Base-by-base conservation (phyloP, 1,284 basidiomycete genomes). In the Sanguinoderma infundibulare region DNA sequence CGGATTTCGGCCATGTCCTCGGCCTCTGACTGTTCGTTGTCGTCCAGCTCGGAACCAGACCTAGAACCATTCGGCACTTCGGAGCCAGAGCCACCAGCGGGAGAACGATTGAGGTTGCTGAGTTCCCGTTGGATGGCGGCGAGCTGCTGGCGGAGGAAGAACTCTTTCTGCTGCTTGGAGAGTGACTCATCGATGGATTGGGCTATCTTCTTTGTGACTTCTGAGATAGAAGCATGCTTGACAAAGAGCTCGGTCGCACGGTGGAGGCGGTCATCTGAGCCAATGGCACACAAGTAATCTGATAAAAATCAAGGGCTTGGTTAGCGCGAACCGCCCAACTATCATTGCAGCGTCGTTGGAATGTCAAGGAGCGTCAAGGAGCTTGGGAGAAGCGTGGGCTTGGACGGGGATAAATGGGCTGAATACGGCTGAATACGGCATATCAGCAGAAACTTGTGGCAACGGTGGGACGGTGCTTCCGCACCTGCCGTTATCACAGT, bases 121-220 rank as follows among this genome's bases (percentile, higher is more conserved):
- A 96, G 83, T 75, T 97, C 95, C 55, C 92, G 89, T 69, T 95
- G 92, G 67, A 96, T 96, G 10, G 92, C 94, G 32, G 92, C 89
- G 50, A 95, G 86, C 72, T 96, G 95, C 72, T 96, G 94, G 57
- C 90, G 87, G 2, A 93, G 81, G 77, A 91, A 92, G 71, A 88
- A 89, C 63, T 92, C 91, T 68, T 92, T 92, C 75, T 93, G 91
- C 67, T 92, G 91, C 62, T 90, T 91, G 30, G 88, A 89, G 15
- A 92, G 81, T 0, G 85, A 87, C 72, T 92, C 91, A 65, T 91
- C 89, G 14, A 93, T 87, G n/a, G 88, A 87, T 32, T 83, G 82
- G 2, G 89, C 86, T 54, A 93, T 91, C 78, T 91, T 91, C 72
- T 86, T 85, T 12, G 87, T 84, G 0, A 92, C 88, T 73, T 93